phyloP scores from a whole-genome alignment of 169 alveolate genomes.

The Eimeria mitis region DNA sequence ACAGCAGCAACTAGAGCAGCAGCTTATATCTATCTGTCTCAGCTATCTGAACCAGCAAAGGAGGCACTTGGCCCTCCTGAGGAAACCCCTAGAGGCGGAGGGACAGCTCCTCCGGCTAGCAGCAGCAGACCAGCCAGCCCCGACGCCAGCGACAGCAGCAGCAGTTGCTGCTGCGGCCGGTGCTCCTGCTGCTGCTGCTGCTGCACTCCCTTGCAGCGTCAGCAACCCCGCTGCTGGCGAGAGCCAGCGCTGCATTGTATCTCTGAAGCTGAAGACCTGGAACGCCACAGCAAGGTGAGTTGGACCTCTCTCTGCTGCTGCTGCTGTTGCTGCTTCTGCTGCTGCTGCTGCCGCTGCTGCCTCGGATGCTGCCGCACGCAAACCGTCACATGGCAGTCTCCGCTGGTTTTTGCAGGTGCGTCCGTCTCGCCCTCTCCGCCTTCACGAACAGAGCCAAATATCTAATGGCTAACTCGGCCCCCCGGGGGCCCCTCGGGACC shows the following conservation, averaged over 20 bases:
- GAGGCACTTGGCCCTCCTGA: neutral
- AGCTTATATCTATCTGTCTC: slow-evolving; percentile 6
- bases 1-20: too few species aligned
- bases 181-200: neutral
- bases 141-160: neutral
- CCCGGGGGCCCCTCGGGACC: slow-evolving; percentile 9
- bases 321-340: neutral
- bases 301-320: neutral
- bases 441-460: neutral
- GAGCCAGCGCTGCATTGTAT: neutral
- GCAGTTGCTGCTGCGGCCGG: neutral
- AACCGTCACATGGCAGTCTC: neutral
- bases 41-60: neutral
- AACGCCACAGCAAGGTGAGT: slow-evolving; percentile 43
- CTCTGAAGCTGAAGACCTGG: slow-evolving; percentile 35
- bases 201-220: neutral
- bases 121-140: neutral
- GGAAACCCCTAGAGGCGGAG: slow-evolving; percentile 2
- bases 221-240: neutral
- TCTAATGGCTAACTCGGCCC: neutral
- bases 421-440: slow-evolving; percentile 31
- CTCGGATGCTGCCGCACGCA: neutral
- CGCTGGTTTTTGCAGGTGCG: slow-evolving; percentile 17
- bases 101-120: slow-evolving; percentile 21
- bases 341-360: slow-evolving; percentile 3